Evolutionary conservation across 768 basidiomycete species (phyloP), one percentile per base, ranked within the genome.

Genomic region (Nidularia sp.): DNA sequence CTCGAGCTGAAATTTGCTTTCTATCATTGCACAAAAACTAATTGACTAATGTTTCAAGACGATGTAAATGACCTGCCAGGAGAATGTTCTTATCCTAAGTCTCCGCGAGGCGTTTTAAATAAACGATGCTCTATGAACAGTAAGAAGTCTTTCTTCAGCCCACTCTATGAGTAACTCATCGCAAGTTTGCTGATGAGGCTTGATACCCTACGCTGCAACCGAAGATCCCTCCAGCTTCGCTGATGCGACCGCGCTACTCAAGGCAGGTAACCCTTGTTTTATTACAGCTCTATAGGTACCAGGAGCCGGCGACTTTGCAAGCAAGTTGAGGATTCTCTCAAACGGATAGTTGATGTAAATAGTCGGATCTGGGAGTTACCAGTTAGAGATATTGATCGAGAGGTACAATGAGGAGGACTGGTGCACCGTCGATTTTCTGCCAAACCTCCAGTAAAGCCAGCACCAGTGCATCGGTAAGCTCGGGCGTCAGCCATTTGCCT

Each of bases 71-170:
- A 47, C 54, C 49, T 55, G 88, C 89, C 74, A 91, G 90, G 34
- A 90, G 65, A 12, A 88, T 82, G 62, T 95, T 95, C 56, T 93
- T 81, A 62, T 98, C 97, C 56, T 95, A 91, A 0, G 90, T 80
- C 7, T 70, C 67, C 15, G 70, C 25, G 65, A 47, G 98, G 68
- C 49, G 84, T 83, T 39, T 74, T 75, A 65, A 98, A 93, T 6
- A 98, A 67, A 49, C 71, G 78, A 0, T 86, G 86, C 1, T 88
- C 93, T 34, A 96, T 69, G 31, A 83, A 68, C 0, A 77, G 78
- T 56, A 97, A 89, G 66, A 95, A 86, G 0, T 89, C 90, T 2
- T 86, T 81, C 31, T 91, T 86, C 13, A 95, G 74, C 22, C 83
- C 83, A 9, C 70, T 74, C 18, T 70, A 69, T 34, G 85, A 77